Percentiles rank a stretch among this genome's conserved stretches.
phyloP scores from a whole-genome alignment of 805 yeast species.

The Metschnikowia cerradonensis region DNA sequence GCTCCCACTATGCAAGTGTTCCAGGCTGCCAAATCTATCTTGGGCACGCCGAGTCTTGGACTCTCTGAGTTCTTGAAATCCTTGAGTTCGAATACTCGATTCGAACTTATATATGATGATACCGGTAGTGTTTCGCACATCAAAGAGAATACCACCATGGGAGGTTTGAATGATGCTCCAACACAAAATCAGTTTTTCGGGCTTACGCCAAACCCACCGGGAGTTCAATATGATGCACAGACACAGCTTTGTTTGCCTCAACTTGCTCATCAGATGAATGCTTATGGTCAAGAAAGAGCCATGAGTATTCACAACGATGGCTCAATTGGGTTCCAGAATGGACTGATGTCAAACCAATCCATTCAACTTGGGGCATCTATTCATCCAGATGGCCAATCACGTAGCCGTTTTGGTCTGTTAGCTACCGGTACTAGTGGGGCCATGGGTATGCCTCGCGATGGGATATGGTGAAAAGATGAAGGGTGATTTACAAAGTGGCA shows the following conservation, averaged over 20 bases:
- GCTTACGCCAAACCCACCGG: neutral
- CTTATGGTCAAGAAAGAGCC: neutral
- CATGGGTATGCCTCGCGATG: neutral
- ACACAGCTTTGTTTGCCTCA: neutral
- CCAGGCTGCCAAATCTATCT: conserved; percentile 28
- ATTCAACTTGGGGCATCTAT: neutral
- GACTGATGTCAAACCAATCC: neutral
- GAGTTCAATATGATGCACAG: neutral
- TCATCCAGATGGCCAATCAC: neutral
- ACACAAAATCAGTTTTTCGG: neutral
- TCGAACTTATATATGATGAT: conserved; percentile 45
- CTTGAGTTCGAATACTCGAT: conserved; percentile 23
- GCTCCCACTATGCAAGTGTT: conserved; percentile 33
- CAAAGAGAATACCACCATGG: conserved; percentile 15
- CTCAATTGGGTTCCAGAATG: neutral
- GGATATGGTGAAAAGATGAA: neutral
- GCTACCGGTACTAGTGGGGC: neutral
- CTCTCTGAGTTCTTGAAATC: conserved; percentile 29
- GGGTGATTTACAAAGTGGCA: neutral
- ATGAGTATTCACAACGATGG: neutral
- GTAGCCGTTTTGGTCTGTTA: neutral
- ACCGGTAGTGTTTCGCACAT: conserved; percentile 43
- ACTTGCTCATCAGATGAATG: neutral
- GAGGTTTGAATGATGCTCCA: neutral
- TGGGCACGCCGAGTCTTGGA: conserved; percentile 25